A percentile compares a stretch with the other conserved stretches of the same genome.
Conservation (phyloP, 140 eudicot species). For the Erigeron philadelphicus region DNA sequence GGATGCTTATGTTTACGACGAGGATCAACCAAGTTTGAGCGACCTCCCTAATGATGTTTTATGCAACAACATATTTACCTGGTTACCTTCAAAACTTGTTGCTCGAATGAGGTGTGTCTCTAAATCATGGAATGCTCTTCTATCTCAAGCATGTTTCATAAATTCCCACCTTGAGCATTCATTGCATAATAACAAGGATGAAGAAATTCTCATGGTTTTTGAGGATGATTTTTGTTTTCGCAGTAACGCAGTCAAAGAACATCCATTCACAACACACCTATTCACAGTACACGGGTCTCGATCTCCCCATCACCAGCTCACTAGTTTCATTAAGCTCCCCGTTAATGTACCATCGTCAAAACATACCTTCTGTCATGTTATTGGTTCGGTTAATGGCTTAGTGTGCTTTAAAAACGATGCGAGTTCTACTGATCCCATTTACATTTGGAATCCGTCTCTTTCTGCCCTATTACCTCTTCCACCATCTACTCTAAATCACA, state of each 20-base stretch:
- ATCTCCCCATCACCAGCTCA: not conserved
- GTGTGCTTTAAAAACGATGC: not conserved
- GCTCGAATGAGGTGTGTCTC: not conserved
- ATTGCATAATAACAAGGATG: not conserved
- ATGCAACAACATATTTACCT: too few relatives aligned
- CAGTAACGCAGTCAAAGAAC: not conserved
- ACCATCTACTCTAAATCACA: not conserved
- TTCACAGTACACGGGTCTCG: not conserved
- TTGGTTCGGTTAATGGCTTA: slow-evolving; percentile 6
- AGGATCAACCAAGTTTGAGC: not conserved
- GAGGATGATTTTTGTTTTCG: not conserved
- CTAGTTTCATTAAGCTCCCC: not conserved
- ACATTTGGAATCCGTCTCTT: slow-evolving; percentile 1
- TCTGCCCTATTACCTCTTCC: not conserved
- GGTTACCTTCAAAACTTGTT: not conserved
- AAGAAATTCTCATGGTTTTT: not conserved
- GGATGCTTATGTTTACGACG: too few relatives aligned
- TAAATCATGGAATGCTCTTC: not conserved
- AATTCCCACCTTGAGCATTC: slow-evolving; percentile 10
- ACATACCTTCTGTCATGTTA: not conserved
- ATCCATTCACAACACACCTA: not conserved
- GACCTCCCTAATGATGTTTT: not conserved
- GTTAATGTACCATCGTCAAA: not conserved
- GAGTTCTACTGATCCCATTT: not conserved
- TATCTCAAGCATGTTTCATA: not conserved